A percentile compares a stretch with the other conserved stretches of the same genome.
phyloP scores from a whole-genome alignment of 331 rosid species.

The Pyrus hybrid region DNA sequence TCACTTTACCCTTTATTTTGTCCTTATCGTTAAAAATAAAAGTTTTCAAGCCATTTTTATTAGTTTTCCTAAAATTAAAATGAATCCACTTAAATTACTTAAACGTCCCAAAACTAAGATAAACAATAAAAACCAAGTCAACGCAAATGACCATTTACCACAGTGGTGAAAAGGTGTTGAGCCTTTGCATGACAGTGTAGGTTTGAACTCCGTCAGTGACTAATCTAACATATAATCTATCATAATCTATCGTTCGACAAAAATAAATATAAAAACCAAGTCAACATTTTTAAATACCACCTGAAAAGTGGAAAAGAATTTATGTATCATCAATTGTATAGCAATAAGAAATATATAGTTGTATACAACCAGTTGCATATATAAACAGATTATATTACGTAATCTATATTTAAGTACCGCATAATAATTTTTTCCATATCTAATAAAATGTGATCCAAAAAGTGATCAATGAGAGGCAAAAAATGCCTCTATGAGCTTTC shows the following conservation, averaged over 20 bases:
- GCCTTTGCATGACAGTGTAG: rapidly evolving
- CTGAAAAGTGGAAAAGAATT: not conserved
- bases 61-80: not conserved
- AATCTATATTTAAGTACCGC: not conserved
- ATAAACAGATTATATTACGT: too few relatives aligned
- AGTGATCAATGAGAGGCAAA: not conserved
- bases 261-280: too few relatives aligned
- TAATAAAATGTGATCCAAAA: not conserved
- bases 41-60: too few relatives aligned
- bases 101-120: not conserved
- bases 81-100: not conserved
- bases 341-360: not conserved
- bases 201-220: too few relatives aligned
- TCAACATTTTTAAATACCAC: not conserved
- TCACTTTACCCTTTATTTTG: too few relatives aligned
- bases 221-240: too few relatives aligned
- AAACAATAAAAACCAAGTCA: not conserved
- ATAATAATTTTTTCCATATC: not conserved
- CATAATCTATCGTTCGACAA: too few relatives aligned
- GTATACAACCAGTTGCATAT: not conserved
- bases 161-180: too few relatives aligned
- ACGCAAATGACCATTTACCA: too few relatives aligned
- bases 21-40: too few relatives aligned
- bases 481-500: too few relatives aligned
- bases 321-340: not conserved